Conservation (phyloP, 169 alveolate genomes). For the Babesia caballi region DNA sequence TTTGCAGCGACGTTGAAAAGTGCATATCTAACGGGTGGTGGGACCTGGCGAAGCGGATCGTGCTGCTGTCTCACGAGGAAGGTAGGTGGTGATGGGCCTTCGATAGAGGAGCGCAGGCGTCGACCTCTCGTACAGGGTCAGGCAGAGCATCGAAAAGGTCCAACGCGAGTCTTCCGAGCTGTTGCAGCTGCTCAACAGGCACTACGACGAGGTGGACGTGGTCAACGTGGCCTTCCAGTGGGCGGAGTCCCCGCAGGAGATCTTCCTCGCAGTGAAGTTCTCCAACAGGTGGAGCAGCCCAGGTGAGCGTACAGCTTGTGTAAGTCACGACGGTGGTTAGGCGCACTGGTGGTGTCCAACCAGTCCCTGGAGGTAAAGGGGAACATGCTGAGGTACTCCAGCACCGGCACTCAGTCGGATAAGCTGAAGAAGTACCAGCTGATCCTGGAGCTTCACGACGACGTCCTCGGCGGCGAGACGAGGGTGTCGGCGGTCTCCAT, state of each 20-base stretch:
- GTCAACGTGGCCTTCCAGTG: slow-evolving; percentile 94
- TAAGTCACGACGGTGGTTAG: slow-evolving; percentile 22
- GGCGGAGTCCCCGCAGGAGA: slow-evolving; percentile 91
- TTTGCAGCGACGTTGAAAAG: slow-evolving; percentile 36
- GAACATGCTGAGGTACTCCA: slow-evolving; percentile 73
- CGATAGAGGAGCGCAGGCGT: slow-evolving; percentile 4
- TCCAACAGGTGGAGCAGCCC: slow-evolving; percentile 95
- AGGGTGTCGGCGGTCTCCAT: slow-evolving; percentile 84
- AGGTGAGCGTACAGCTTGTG: slow-evolving; percentile 55
- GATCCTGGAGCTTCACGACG: slow-evolving; percentile 73
- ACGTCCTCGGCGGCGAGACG: slow-evolving; percentile 74
- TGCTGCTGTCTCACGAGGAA: slow-evolving; percentile 50
- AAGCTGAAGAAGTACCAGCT: slow-evolving; percentile 78
- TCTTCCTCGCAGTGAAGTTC: slow-evolving; percentile 87
- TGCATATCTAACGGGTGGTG: slow-evolving; percentile 64
- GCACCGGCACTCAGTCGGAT: slow-evolving; percentile 83
- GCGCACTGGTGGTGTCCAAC: slow-evolving; percentile 82
- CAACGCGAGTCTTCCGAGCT: slow-evolving; percentile 49
- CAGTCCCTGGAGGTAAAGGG: slow-evolving; percentile 69
- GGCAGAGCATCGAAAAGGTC: slow-evolving; percentile 37
- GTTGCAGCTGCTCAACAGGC: slow-evolving; percentile 49
- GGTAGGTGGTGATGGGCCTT: not conserved
- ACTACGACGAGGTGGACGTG: slow-evolving; percentile 52
- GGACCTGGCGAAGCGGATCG: slow-evolving; percentile 60
- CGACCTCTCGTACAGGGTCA: slow-evolving; percentile 49